Conservation (phyloP, 805 yeast species). For the Hanseniaspora hatyaiensis region DNA sequence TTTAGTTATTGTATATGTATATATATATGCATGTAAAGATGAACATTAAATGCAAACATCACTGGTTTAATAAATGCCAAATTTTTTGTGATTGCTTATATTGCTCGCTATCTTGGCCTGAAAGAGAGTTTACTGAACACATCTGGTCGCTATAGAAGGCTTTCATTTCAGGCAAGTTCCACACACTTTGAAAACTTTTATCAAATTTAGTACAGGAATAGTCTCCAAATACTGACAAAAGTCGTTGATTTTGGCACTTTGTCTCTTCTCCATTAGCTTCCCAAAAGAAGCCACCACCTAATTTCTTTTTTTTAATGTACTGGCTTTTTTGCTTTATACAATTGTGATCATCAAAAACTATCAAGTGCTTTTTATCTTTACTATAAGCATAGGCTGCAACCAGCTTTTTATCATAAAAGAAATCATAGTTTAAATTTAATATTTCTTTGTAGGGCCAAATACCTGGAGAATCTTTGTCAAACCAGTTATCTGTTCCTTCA, state of each 20-base stretch:
- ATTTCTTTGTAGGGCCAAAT: conserved; percentile 46
- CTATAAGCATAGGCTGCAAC: conserved; percentile 48
- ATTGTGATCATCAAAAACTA: conserved; percentile 55
- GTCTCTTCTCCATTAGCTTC: conserved; percentile 68
- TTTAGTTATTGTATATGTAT: background rate
- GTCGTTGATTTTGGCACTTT: conserved; percentile 25
- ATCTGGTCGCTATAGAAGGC: conserved; percentile 17
- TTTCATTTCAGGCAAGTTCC: conserved; percentile 18
- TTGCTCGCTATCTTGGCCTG: background rate
- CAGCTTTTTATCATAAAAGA: conserved; percentile 37
- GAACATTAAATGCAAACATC: background rate
- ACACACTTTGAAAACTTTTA: conserved; percentile 17
- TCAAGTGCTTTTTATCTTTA: conserved; percentile 30
- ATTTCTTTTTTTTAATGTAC: conserved; percentile 36
- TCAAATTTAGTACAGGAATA: conserved; percentile 9
- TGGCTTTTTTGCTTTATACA: conserved; percentile 47
- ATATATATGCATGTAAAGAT: background rate
- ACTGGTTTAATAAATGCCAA: background rate
- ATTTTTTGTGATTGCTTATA: background rate
- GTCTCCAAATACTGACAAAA: conserved; percentile 26
- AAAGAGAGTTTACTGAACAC: background rate
- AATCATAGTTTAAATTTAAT: conserved; percentile 27
- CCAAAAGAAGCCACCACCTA: conserved; percentile 95
- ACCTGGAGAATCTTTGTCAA: conserved; percentile 37
- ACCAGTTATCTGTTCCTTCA: conserved; percentile 34